Conservation (phyloP, 2,329 filamentous ascomycete species). For the Alternaria atra region DNA sequence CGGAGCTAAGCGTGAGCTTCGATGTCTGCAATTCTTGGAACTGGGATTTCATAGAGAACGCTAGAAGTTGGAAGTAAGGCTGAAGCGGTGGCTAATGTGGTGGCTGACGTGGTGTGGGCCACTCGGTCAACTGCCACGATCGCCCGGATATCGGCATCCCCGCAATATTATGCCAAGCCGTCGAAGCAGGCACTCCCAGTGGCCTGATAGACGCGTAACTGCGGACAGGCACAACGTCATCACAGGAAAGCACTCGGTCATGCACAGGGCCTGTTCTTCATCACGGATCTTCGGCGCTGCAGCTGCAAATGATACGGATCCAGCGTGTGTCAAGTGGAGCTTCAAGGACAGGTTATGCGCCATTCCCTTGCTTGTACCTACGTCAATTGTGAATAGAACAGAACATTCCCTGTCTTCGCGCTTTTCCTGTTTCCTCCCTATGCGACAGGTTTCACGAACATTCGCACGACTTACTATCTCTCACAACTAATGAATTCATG, state of each 20-base stretch:
- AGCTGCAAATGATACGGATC: slow-evolving; percentile 21
- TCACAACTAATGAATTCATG: slow-evolving; percentile 9
- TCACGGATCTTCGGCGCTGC: slow-evolving; percentile 28
- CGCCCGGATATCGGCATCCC: slow-evolving; percentile 20
- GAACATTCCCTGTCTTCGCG: slow-evolving; percentile 19
- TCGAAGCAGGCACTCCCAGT: slow-evolving; percentile 21
- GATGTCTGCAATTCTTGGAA: not conserved
- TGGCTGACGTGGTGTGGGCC: not conserved
- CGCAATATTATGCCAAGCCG: slow-evolving; percentile 19
- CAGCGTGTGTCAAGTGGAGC: slow-evolving; percentile 27
- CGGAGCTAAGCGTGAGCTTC: not conserved
- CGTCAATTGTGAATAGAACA: slow-evolving; percentile 33
- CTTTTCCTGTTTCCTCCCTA: slow-evolving; percentile 23
- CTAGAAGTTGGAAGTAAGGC: slow-evolving; percentile 5
- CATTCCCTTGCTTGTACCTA: slow-evolving; percentile 24
- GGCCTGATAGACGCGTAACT: slow-evolving; percentile 20
- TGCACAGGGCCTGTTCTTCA: not conserved
- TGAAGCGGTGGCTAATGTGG: not conserved
- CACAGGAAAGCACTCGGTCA: slow-evolving; percentile 20
- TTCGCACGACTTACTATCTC: not conserved
- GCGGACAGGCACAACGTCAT: slow-evolving; percentile 31
- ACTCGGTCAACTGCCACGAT: slow-evolving; percentile 2
- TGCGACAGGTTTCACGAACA: not conserved
- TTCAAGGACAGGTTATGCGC: slow-evolving; percentile 14
- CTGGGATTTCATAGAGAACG: not conserved